phyloP scores from a whole-genome alignment of 305 asterid species.

The Lippia alba region DNA sequence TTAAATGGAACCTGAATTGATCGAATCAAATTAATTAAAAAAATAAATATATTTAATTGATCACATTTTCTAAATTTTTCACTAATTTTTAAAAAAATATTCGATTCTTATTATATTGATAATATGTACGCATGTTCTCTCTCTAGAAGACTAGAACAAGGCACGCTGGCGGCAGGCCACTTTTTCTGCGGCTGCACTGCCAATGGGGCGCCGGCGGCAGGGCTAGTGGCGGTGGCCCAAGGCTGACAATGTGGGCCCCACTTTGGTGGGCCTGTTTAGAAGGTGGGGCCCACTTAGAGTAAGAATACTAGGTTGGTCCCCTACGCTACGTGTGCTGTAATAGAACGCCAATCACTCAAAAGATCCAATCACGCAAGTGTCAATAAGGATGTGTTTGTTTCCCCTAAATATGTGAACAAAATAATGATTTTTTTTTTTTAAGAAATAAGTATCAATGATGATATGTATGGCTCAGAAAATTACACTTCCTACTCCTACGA shows the following conservation, averaged over 20 bases:
- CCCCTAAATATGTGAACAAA: neutral
- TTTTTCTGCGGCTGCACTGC: constrained; percentile 28
- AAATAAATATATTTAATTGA: no score
- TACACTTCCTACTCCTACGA: no score
- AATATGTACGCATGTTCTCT: neutral
- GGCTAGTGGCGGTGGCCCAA: constrained; percentile 14
- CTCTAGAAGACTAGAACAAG: neutral
- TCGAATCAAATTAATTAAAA: no score
- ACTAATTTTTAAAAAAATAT: no score
- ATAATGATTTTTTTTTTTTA: no score
- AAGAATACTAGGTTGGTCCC: constrained; percentile 35
- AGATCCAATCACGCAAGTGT: constrained; percentile 19
- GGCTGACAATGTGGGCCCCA: constrained; percentile 14
- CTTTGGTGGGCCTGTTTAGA: neutral
- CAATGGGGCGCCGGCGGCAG: constrained; percentile 33
- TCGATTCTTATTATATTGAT: no score
- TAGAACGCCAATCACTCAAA: constrained; percentile 24
- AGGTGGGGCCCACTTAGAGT: constrained; percentile 19
- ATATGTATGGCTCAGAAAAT: no score
- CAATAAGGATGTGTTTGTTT: constrained; percentile 12
- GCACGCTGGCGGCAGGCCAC: neutral
- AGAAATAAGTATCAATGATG: no score
- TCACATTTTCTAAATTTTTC: no score
- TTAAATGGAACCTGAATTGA: no score
- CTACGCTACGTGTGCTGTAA: constrained; percentile 18